Percentiles rank a stretch among this genome's conserved stretches.
Conservation (phyloP, 1,284 basidiomycete genomes). For the Lignosus rhinocerotis region DNA sequence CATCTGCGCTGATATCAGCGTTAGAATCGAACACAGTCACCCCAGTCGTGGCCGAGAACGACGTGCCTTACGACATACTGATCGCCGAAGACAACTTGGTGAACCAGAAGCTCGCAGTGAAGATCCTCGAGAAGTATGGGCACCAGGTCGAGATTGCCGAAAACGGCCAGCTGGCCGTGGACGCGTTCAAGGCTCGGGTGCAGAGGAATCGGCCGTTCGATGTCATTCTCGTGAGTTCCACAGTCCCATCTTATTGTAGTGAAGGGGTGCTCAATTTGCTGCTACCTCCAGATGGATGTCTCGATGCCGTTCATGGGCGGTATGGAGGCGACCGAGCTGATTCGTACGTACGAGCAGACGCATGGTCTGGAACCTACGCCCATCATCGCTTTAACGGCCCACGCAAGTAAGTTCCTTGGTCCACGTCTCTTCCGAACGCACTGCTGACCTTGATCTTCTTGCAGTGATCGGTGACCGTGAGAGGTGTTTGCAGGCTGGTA, state of each 20-base stretch:
- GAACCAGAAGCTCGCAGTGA: conserved; percentile 96
- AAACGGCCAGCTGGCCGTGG: conserved; percentile 91
- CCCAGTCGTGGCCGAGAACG: conserved; percentile 77
- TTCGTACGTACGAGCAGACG: conserved; percentile 79
- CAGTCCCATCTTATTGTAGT: not conserved
- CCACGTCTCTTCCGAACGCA: not conserved
- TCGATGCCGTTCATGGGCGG: conserved; percentile 98
- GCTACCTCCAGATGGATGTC: conserved; percentile 83
- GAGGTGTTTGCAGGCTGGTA: conserved; percentile 89
- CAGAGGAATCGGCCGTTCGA: conserved; percentile 78
- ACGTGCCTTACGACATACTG: conserved; percentile 91
- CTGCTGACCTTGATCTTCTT: conserved; percentile 24
- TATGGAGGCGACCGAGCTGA: conserved; percentile 86
- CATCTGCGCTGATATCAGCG: conserved; percentile 91
- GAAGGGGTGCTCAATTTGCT: not conserved
- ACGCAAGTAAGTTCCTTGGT: conserved; percentile 66
- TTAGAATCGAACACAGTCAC: conserved; percentile 91
- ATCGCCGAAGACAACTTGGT: conserved; percentile 98
- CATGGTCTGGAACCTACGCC: conserved; percentile 77
- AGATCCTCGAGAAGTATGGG: conserved; percentile 96
- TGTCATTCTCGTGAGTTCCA: conserved; percentile 74
- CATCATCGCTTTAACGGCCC: conserved; percentile 94
- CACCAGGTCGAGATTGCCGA: conserved; percentile 97
- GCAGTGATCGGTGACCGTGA: conserved; percentile 95
- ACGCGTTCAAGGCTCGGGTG: conserved; percentile 82